A percentile compares a stretch with the other conserved stretches of the same genome.
These are phyloP conservation scores for Dryas drummondii DNA, from an alignment of 306 rosid species.

Conservation along the genomic window DNA sequence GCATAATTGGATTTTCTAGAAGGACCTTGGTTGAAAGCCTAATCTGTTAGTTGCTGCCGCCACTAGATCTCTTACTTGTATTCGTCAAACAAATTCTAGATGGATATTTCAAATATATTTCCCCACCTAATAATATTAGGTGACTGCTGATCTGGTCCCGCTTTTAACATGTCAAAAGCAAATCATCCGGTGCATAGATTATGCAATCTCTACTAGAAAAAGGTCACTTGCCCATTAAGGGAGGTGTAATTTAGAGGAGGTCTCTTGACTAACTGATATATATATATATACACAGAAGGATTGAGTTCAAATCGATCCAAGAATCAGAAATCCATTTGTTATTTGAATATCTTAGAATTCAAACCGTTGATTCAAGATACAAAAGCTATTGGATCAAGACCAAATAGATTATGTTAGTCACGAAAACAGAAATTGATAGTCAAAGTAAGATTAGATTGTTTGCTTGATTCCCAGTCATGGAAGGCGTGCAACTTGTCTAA, in stretches of 20 bases:
- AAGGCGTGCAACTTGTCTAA: neutral
- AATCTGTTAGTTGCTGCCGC: neutral
- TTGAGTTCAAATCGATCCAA: neutral
- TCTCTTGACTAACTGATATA: neutral
- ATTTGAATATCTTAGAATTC: conserved; percentile 3
- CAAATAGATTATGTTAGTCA: neutral
- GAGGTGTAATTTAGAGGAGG: conserved; percentile 19
- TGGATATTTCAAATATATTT: neutral
- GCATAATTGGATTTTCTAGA: conserved; percentile 10
- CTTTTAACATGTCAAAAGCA: neutral
- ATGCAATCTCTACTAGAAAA: conserved; percentile 2
- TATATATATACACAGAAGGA: neutral
- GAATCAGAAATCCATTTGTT: neutral
- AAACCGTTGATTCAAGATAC: neutral
- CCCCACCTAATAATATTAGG: neutral
- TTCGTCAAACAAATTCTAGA: neutral
- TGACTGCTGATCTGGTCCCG: neutral
- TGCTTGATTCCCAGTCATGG: neutral
- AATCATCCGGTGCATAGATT: conserved; percentile 11
- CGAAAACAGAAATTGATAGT: neutral
- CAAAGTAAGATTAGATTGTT: conserved; percentile 6
- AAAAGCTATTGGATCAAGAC: neutral
- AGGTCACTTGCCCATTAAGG: neutral
- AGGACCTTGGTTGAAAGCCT: conserved; percentile 7
- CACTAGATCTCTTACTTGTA: neutral